Evolutionary conservation across 305 asterid genomes (phyloP), one percentile per base, ranked within the genome.

Genomic region (Fraxinus albicans): DNA sequence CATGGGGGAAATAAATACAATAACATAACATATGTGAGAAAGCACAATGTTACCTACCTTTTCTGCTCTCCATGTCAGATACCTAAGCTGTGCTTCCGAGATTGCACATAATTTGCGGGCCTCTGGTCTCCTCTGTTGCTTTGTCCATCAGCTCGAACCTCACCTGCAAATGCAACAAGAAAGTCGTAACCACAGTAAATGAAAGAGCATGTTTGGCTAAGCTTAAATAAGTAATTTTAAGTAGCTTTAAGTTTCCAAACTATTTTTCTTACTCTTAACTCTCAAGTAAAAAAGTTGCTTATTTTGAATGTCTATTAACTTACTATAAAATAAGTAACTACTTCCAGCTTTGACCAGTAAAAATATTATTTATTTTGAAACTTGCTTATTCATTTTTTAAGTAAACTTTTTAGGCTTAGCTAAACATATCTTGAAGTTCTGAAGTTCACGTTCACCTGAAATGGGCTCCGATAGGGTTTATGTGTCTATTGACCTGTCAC

Each of bases 11-110:
- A 10, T 42, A 77, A n/a, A 33, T 34, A 33, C 3, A 53, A 40
- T 50, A 17, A 77, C 27, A 69, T 55, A 25, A 77, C 27, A 69
- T 47, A 25, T 70, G 81, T 78, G 82, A 47, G 63, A 31, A 67
- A 80, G n/a, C 79, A 84, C 75, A n/a, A 77, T 5, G 13, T 17
- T 70, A 79, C 89, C 38, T 75, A 95, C 98, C 91, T 94, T 94
- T 90, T 94, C 98, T 0, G 97, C 91, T 87, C 99, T 91, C 99
- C 99, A 93, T 5, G 94, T 89, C 75, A 93, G 94, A 82, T 96
- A 93, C 88, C 90, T 86, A 83, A 92, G 98, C 53, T 91, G 99
- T 73, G 94, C 91, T 87, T 91, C 94, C 94, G 34, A 87, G 85
- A 87, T 94, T 96, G 79, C 50, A 29, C 86, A 34, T 85, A 75